Conservation (phyloP, 208 protist genomes). For the Ichthyophonus hoferi region DNA sequence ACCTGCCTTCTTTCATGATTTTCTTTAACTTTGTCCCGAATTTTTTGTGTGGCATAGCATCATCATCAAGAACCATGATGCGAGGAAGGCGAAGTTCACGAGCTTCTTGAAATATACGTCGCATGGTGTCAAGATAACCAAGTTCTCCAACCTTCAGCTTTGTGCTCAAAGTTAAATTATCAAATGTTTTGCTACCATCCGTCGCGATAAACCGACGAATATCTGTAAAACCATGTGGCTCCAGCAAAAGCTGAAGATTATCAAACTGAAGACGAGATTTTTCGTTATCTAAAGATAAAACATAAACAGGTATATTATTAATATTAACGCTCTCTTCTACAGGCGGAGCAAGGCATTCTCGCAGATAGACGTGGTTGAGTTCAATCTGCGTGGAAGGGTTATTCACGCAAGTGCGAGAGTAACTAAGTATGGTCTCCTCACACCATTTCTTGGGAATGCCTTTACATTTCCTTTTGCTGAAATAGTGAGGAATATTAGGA, state of each 20-base stretch:
- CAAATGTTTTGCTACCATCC: background rate
- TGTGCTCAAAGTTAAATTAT: background rate
- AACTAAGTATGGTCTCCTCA: background rate
- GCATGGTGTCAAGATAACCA: background rate
- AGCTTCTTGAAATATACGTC: background rate
- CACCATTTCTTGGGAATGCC: background rate
- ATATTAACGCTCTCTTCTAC: background rate
- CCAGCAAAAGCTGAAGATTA: background rate
- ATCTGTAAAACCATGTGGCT: background rate
- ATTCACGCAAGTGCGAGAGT: background rate
- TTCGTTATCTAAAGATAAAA: background rate
- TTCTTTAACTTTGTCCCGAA: background rate
- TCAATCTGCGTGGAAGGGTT: background rate
- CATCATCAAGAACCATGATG: background rate
- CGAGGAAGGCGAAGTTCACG: background rate
- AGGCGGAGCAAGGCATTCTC: background rate
- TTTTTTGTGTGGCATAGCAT: background rate
- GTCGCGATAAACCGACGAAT: background rate
- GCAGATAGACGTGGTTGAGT: background rate
- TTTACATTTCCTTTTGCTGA: background rate
- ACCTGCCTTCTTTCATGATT: background rate
- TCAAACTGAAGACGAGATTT: background rate
- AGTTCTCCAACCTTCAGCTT: background rate
- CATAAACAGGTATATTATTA: background rate
- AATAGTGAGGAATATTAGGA: background rate